A percentile compares a stretch with the other conserved stretches of the same genome.
Evolutionary conservation across 1,284 basidiomycete species (phyloP).

Genomic region (Trichosporon inkin): DNA sequence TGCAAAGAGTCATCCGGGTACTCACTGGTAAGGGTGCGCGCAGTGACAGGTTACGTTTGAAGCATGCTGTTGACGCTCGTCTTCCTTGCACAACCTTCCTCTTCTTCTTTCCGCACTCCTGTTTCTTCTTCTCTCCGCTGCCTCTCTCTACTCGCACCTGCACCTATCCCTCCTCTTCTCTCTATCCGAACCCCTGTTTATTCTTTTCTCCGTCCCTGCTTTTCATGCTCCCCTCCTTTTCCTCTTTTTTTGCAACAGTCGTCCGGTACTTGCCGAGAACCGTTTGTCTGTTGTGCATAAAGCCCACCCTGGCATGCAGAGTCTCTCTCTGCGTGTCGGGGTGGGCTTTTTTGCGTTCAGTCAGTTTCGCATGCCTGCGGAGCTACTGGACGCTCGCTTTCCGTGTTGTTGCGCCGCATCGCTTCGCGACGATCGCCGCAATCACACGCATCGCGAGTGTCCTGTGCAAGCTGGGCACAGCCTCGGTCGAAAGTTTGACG

Average conservation of each 20-base stretch:
- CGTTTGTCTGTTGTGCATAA: conserved; percentile 22
- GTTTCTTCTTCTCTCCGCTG: conserved; percentile 6
- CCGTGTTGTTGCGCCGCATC: conserved; percentile 8
- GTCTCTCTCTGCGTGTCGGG: conserved; percentile 9
- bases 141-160: conserved; percentile 9
- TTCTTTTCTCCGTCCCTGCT: conserved; percentile 10
- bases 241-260: conserved; percentile 21
- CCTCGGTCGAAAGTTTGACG: neutral
- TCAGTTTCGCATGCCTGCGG: neutral
- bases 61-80: conserved; percentile 28
- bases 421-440: neutral
- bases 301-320: conserved; percentile 18
- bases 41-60: conserved; percentile 14
- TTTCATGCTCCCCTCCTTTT: conserved; percentile 1
- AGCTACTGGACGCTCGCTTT: neutral
- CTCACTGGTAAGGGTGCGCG: conserved; percentile 24
- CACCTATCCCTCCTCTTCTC: conserved; percentile 13
- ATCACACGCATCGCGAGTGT: conserved; percentile 1
- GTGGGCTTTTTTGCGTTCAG: conserved; percentile 30
- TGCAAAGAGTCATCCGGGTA: conserved; percentile 14
- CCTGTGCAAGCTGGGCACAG: neutral
- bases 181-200: conserved; percentile 13
- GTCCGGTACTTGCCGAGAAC: conserved; percentile 23
- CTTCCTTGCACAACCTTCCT: conserved; percentile 8
- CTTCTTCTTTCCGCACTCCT: conserved; percentile 9